phyloP scores from a whole-genome alignment of 495 filamentous ascomycete genomes.

The Lophium mytilinum region DNA sequence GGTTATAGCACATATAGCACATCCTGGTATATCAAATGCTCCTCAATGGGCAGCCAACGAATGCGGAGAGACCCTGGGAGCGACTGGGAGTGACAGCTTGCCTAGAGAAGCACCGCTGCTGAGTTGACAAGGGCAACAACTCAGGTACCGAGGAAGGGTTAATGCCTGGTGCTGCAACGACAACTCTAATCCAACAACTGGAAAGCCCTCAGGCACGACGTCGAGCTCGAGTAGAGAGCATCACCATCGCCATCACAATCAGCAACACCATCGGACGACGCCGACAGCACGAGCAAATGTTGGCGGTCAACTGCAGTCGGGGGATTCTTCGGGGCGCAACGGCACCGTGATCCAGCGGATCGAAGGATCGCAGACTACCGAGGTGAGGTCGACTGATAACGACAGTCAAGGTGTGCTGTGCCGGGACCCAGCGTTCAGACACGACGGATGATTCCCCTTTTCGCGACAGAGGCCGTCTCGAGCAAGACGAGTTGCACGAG shows the following conservation, averaged over 20 bases:
- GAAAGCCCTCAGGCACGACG: background rate
- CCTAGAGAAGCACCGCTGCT: constrained; percentile 1
- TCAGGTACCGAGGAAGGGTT: constrained; percentile 18
- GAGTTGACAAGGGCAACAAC: constrained; percentile 12
- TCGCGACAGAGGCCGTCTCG: background rate
- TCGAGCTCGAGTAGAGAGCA: background rate
- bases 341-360: no score
- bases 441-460: background rate
- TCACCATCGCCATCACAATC: background rate
- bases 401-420: background rate
- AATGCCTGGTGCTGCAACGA: constrained; percentile 5
- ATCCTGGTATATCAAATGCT: background rate
- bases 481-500: constrained; percentile 2
- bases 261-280: background rate
- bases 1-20: no score
- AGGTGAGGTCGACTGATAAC: no score
- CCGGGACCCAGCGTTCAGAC: background rate
- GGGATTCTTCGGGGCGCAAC: no score
- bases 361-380: no score
- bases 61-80: constrained; percentile 22
- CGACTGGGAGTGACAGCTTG: constrained; percentile 6
- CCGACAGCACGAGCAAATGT: background rate
- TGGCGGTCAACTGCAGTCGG: no score
- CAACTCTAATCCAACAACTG: constrained; percentile 24
- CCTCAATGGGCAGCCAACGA: constrained; percentile 1